Conservation (phyloP, 805 yeast species). For the Candida morakotiae region DNA sequence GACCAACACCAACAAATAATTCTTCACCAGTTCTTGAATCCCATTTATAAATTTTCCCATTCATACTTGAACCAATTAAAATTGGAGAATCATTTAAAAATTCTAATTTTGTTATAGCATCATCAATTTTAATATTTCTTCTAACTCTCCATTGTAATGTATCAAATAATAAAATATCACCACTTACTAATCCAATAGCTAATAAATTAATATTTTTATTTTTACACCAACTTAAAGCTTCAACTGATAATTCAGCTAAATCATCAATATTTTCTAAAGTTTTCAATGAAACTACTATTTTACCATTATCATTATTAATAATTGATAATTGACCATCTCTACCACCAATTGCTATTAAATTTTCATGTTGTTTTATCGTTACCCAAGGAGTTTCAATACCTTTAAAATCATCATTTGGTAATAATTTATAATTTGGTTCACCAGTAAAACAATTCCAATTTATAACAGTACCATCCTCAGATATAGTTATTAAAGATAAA, state of each 20-base stretch:
- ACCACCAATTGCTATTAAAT: conserved; percentile 73
- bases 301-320: conserved; percentile 72
- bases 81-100: conserved; percentile 58
- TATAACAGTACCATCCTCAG: conserved; percentile 83
- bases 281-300: conserved; percentile 60
- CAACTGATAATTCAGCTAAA: conserved; percentile 40
- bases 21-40: conserved; percentile 84
- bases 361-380: conserved; percentile 51
- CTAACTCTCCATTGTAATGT: conserved; percentile 84
- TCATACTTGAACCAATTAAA: conserved; percentile 72
- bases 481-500: conserved; percentile 64
- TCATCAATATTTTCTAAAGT: conserved; percentile 54
- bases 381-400: conserved; percentile 90
- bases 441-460: conserved; percentile 88
- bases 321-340: conserved; percentile 83
- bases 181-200: conserved; percentile 88
- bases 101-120: conserved; percentile 76
- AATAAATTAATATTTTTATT: conserved; percentile 50
- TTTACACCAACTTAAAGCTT: conserved; percentile 73
- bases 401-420: conserved; percentile 57
- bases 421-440: conserved; percentile 62
- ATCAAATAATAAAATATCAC: conserved; percentile 80
- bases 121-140: conserved; percentile 63
- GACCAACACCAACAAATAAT: conserved; percentile 81
- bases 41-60: conserved; percentile 83